Conservation (phyloP, 78 protist genomes). For the Dictyostelium intermedium region DNA sequence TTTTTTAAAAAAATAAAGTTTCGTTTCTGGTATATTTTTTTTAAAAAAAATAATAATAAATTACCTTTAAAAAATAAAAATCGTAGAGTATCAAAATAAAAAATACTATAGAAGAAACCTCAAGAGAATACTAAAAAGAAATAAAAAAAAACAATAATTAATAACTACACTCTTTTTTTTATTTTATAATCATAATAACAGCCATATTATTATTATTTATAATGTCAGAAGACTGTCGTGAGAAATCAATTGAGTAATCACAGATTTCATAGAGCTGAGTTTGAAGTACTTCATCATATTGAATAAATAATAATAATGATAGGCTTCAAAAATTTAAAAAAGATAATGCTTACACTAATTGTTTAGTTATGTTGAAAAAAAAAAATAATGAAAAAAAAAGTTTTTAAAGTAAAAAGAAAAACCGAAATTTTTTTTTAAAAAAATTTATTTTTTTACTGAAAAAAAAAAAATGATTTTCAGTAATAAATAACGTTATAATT, state of each 20-base stretch:
- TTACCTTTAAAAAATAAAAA: not conserved
- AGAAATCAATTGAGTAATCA: constrained; percentile 14
- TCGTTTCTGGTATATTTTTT: too few relatives aligned
- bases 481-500: not conserved
- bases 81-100: too few relatives aligned
- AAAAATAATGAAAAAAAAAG: not conserved
- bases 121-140: not conserved
- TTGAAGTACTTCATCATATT: constrained; percentile 1
- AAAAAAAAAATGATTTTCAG: not conserved
- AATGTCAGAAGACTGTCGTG: constrained; percentile 62
- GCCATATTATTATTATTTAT: not conserved
- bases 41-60: not conserved
- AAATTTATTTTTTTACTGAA: not conserved
- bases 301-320: not conserved
- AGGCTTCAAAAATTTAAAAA: too few relatives aligned
- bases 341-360: not conserved
- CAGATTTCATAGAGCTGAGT: constrained; percentile 48
- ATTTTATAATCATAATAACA: too few relatives aligned
- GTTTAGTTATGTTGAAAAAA: not conserved
- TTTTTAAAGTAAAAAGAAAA: not conserved
- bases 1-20: not conserved
- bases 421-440: constrained; percentile 13
- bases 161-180: too few relatives aligned
- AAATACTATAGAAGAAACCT: not conserved
- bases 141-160: too few relatives aligned